Evolutionary conservation across 495 filamentous ascomycete genomes (phyloP).

Genomic region (Aspergillus sclerotioniger): DNA sequence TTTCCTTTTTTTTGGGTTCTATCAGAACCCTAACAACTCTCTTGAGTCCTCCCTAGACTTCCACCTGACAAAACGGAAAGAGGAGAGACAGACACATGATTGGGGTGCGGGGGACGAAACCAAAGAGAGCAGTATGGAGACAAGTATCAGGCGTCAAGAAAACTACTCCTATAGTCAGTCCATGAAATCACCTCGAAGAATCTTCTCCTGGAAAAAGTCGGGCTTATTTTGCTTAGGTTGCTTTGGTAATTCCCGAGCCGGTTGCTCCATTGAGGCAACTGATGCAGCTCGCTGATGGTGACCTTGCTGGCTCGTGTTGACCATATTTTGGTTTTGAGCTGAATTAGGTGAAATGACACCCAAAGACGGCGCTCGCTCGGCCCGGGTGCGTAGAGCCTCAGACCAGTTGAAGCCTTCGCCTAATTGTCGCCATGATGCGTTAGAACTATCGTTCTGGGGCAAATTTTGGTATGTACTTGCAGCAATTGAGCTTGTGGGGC

Average conservation of each 20-base stretch:
- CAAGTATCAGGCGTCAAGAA: constrained; percentile 2
- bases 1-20: no score
- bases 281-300: constrained; percentile 56
- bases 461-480: constrained; percentile 40
- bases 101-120: neutral
- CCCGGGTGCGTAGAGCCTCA: constrained; percentile 85
- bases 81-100: no score
- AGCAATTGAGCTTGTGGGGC: constrained; percentile 30
- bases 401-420: constrained; percentile 94
- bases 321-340: constrained; percentile 25
- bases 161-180: constrained; percentile 53
- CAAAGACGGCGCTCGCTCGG: constrained; percentile 73
- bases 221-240: constrained; percentile 68
- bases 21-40: no score
- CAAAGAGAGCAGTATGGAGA: constrained; percentile 1
- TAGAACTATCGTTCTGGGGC: constrained; percentile 46
- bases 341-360: constrained; percentile 42
- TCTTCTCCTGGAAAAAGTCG: constrained; percentile 93
- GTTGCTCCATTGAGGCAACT: constrained; percentile 66
- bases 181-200: constrained; percentile 97
- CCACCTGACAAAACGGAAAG: no score
- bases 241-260: constrained; percentile 65
- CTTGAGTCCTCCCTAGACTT: no score
- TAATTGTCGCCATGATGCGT: constrained; percentile 54
- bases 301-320: constrained; percentile 26